Base-by-base conservation (phyloP, 1,139 yeast species). In the Entelexis sorbosivorans region DNA sequence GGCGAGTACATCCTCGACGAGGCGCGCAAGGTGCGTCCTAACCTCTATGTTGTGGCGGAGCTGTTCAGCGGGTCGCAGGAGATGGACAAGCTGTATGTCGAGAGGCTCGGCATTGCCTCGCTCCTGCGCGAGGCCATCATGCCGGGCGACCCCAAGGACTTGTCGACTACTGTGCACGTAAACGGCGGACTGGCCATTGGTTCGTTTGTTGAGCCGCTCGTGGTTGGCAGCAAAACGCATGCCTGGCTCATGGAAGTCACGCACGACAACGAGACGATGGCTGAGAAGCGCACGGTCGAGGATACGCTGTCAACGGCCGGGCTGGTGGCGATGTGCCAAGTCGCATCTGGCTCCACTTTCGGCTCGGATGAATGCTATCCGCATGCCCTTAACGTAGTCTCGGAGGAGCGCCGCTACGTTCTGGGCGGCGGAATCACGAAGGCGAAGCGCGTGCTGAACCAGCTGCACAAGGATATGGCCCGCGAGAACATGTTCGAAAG, bases 111-210 rank as follows among this genome's bases (percentile, higher is more conserved):
- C 28, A 81, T 91, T 55, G 83, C 87, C 40, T 81, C 95, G 9
- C 73, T 91, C 58, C 83, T 91, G 50, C 78, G 98, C 63, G 98
- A 91, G 66, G 97, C 97, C 1, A 89, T 91, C 96, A 96, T 88
- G 70, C 93, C 96, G 2, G 82, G 93, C 81, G 79, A 82, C 17
- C 93, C 84, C 13, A 81, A 77, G 39, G 98, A 91, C 64, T 74
- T 91, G 38, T 87, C 96, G 1, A 73, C 93, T 53, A 73, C 89
- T 53, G 85, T 91, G 31, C 96, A 89, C 64, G 78, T 81, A 60
- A 95, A 91, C 66, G 97, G 97, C 38, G 97, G 98, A 5, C 73
- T 88, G 59, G 96, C 97, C 43, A 84, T 91, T 65, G 98, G 98
- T 3, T 87, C 96, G 0, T 81, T 83, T 60, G 40, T 54, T 9